Conservation (phyloP, 805 yeast genomes). For the Citeromyces nyonsensis region DNA sequence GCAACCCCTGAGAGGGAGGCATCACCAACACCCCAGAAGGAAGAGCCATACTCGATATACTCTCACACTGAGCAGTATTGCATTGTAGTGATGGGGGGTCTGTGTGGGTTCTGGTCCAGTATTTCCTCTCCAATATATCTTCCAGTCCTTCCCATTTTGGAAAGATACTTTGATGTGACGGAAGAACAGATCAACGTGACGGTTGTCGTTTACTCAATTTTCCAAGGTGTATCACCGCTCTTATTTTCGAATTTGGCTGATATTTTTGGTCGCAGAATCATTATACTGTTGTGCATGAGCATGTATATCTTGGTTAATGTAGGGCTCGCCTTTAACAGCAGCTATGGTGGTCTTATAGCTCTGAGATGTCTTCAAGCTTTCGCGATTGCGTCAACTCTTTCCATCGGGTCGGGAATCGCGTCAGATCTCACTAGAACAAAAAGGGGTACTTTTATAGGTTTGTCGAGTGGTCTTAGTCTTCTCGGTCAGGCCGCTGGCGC, state of each 20-base stretch:
- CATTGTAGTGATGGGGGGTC: no score
- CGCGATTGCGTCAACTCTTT: conserved; percentile 59
- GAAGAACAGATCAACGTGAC: conserved; percentile 43
- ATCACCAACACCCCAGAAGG: no score
- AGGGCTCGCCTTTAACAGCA: conserved; percentile 38
- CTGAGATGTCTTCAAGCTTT: conserved; percentile 56
- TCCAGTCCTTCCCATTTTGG: conserved; percentile 48
- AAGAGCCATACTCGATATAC: no score
- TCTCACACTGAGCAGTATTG: no score
- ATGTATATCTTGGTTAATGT: conserved; percentile 39
- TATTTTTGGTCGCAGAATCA: conserved; percentile 48
- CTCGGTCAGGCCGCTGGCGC: conserved; percentile 65
- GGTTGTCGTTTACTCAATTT: conserved; percentile 50
- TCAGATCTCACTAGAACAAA: conserved; percentile 50
- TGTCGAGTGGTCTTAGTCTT: conserved; percentile 40
- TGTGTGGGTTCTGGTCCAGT: conserved; percentile 44
- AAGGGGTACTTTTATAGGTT: conserved; percentile 53
- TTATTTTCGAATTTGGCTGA: conserved; percentile 51
- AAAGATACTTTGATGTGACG: conserved; percentile 29
- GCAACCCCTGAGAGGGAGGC: no score
- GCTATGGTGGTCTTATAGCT: conserved; percentile 36
- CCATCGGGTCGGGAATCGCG: conserved; percentile 46
- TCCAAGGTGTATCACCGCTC: conserved; percentile 59
- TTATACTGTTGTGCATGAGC: conserved; percentile 30
- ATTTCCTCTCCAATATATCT: conserved; percentile 56